Base-by-base conservation (phyloP, 164 flowering plant species). In the grape (Vitis vinifera) region DNA sequence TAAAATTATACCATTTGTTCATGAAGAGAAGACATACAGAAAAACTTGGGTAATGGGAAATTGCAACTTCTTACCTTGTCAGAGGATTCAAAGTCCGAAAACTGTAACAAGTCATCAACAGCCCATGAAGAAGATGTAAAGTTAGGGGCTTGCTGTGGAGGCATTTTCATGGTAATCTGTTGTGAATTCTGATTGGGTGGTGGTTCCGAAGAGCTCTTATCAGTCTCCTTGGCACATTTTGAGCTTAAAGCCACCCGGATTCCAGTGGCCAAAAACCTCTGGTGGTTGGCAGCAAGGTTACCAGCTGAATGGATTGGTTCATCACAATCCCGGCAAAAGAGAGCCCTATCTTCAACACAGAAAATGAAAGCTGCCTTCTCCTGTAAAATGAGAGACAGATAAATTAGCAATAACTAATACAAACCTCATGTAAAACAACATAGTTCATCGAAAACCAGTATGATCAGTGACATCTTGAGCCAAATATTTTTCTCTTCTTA, bases 311-410 rank as follows among this genome's bases (percentile, higher is more conserved):
- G 99, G 23, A 95, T 85, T 0, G 98, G 82, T 75, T 91, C 95
- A 59, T 94, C 98, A 61, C 99, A 94, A 49, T 94, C 93, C 70
- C 80, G 79, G 69, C 99, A 93, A 11, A 93, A 87, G n/a, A 95
- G 87, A 2, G 99, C 99, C 77, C 99, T 85, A 74, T 95, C 99
- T 82, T 95, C 98, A 6, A 93, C 97, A 61, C 99, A 95, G 80
- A 95, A 95, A 11, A 93, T 93, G 80, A 93, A 95, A 17, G 98
- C 98, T 50, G 97, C 60, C 71, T 90, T 95, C 71, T 93, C 99
- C 99, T 95, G 84, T 13, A 65, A 9, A 60, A 49, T 17, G 53
- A 17, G 31, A 10, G 30, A 17, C 12, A 9, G 65, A 48, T 15
- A 63, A 15, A 3, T 19, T 51, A 50, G 55, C 44, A 64, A 17